Base-by-base conservation (phyloP, 1,139 yeast species). In the Diutina catenulata region DNA sequence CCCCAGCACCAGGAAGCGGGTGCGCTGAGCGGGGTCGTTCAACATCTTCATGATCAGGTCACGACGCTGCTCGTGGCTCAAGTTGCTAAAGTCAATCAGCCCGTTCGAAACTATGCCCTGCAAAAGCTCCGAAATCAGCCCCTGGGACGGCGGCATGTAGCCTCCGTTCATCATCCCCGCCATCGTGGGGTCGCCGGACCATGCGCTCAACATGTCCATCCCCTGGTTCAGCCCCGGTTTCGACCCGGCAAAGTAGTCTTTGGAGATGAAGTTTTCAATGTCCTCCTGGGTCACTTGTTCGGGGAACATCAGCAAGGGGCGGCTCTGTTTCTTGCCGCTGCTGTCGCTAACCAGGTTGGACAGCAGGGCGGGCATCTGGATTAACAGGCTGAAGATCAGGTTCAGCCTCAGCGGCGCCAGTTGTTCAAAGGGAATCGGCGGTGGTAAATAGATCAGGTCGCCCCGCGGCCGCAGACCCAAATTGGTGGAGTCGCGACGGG, bases 31-130 rank as follows among this genome's bases (percentile, higher is more conserved):
- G n/a, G 35, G 47, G 28, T 43, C 46, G 25, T 20, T 42, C 26
- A 67, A 51, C 7, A 62, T 49, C 42, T 62, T 64, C 42, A 65
- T 50, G 13, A 66, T 60, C 1, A 70, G 63, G 43, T 63, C 66
- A 40, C 71, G 50, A 38, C 71, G 55, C 47, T 66, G 68, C 43
- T 62, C 68, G 38, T 54, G 52, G 43, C 60, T 63, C 68, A 66
- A 64, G 40, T 57, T 60, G 40, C 52, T 54, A 28, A 65, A 60
- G 44, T 65, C 71, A 27, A 64, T 56, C 32, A 64, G 60, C 3
- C 67, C 67, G 43, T 57, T 64, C 20, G 60, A 55, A 28, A 42
- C 44, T 35, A 63, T 49, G 4, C 64, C 64, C 16, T 65, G 62
- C 18, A 67, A 47, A 8, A 50, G 39, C 2, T 63, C 63, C n/a